Evolutionary conservation across 805 yeast genomes (phyloP).

Genomic region (Ogataea salicorniae): DNA sequence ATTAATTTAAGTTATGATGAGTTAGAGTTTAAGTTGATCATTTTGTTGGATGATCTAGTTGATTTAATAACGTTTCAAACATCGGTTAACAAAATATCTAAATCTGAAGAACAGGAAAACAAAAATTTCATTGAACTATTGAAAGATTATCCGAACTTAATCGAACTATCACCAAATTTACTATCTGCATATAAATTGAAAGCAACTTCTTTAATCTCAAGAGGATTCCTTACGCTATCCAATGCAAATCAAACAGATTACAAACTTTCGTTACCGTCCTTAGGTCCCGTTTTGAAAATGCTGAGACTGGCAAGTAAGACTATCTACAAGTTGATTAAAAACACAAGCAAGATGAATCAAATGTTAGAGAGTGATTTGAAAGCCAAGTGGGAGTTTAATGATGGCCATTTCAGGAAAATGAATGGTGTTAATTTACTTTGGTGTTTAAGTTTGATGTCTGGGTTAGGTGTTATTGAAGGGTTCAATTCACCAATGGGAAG

Average conservation of each 20-base stretch:
- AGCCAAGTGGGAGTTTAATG: conserved; percentile 32
- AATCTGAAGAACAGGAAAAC: neutral
- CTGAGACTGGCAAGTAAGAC: conserved; percentile 40
- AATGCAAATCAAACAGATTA: conserved; percentile 28
- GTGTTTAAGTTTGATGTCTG: conserved; percentile 46
- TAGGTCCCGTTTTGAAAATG: conserved; percentile 44
- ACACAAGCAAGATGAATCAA: conserved; percentile 36
- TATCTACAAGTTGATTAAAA: conserved; percentile 36
- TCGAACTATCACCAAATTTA: conserved; percentile 23
- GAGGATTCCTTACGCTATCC: conserved; percentile 41
- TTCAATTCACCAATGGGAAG: conserved; percentile 50
- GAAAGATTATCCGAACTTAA: conserved; percentile 16
- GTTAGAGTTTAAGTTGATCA: conserved; percentile 16
- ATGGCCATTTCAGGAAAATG: conserved; percentile 40
- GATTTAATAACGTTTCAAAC: conserved; percentile 6
- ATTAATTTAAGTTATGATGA: conserved; percentile 14
- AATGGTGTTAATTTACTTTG: conserved; percentile 47
- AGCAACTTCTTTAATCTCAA: conserved; percentile 30
- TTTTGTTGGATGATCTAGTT: conserved; percentile 21
- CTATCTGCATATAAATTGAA: conserved; percentile 17
- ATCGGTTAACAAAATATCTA: too few species aligned
- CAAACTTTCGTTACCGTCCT: conserved; percentile 42
- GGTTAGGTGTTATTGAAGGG: conserved; percentile 47
- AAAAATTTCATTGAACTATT: conserved; percentile 15
- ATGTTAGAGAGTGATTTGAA: conserved; percentile 36